phyloP scores from a whole-genome alignment of 768 basidiomycete genomes.

The Chiua virens region DNA sequence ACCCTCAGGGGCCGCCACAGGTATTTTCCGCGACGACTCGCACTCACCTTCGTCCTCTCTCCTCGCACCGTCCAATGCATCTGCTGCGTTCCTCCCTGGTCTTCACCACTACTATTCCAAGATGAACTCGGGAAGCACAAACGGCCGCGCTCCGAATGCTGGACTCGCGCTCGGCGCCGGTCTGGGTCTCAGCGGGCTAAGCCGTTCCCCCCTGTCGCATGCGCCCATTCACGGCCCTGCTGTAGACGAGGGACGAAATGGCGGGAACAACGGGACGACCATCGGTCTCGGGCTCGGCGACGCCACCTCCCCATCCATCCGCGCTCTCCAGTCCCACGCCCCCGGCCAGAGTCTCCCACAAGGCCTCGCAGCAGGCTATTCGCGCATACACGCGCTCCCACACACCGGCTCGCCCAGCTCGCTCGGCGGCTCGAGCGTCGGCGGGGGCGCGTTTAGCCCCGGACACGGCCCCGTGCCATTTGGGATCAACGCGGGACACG shows the following conservation, averaged over 20 bases:
- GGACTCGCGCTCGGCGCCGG: conserved; percentile 23
- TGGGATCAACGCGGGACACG: conserved; percentile 29
- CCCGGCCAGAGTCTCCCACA: conserved; percentile 91
- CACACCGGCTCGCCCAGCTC: conserved; percentile 39
- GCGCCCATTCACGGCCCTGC: conserved; percentile 26
- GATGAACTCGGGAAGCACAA: conserved; percentile 35
- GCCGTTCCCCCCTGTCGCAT: conserved; percentile 30
- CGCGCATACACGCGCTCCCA: conserved; percentile 77
- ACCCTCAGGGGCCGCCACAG: conserved; percentile 15
- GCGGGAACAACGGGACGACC: conserved; percentile 7
- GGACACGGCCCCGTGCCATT: conserved; percentile 32
- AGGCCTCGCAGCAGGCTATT: conserved; percentile 88
- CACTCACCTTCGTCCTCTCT: conserved; percentile 32
- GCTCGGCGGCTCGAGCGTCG: conserved; percentile 26
- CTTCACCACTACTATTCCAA: conserved; percentile 67
- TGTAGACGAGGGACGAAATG: conserved; percentile 25
- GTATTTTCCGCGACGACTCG: conserved; percentile 34
- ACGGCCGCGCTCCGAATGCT: conserved; percentile 26
- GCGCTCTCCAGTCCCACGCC: conserved; percentile 84
- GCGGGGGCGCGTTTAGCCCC: conserved; percentile 30
- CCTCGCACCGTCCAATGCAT: conserved; percentile 73
- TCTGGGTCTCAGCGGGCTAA: conserved; percentile 25
- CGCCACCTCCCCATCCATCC: conserved; percentile 62
- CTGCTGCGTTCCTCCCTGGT: conserved; percentile 78
- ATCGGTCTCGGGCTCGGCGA: conserved; percentile 27